These are phyloP conservation scores for Podaxis sp. DNA, from an alignment of 768 basidiomycete species.

Conservation along the genomic window DNA sequence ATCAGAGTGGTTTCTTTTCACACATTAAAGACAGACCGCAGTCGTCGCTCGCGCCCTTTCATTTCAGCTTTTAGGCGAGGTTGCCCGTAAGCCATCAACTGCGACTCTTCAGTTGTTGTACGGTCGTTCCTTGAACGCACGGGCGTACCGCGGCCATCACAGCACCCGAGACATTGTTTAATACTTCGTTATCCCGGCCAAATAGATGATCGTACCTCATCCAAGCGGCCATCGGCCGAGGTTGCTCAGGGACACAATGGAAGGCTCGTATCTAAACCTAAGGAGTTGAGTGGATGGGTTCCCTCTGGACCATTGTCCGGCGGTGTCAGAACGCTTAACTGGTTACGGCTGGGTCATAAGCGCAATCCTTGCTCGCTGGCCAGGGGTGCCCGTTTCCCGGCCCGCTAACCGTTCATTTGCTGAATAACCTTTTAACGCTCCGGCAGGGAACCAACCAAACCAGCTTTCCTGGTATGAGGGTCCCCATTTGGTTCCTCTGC, in stretches of 20 bases:
- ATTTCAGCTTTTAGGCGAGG: slow-evolving; percentile 5
- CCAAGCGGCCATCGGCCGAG: background rate
- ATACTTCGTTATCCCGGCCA: background rate
- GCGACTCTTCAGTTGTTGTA: background rate
- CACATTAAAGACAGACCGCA: background rate
- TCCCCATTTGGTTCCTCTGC: background rate
- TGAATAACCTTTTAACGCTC: background rate
- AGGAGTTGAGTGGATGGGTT: background rate
- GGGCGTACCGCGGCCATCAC: slow-evolving; percentile 1
- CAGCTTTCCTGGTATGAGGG: background rate
- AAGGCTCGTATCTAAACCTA: background rate
- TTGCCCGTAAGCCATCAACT: slow-evolving; percentile 1
- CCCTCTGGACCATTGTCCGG: background rate
- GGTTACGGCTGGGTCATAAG: background rate
- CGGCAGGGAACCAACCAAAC: background rate
- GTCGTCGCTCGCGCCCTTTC: background rate
- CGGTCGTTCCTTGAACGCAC: background rate
- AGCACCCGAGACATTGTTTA: background rate
- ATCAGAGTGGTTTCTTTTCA: background rate
- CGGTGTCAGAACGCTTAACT: background rate
- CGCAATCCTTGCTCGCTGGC: background rate
- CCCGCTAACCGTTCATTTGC: background rate
- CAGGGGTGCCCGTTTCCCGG: background rate
- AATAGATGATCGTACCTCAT: slow-evolving; percentile 4
- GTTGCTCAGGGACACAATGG: background rate